phyloP scores from a whole-genome alignment of 495 filamentous ascomycete genomes.

The Tuber umbilicatum region DNA sequence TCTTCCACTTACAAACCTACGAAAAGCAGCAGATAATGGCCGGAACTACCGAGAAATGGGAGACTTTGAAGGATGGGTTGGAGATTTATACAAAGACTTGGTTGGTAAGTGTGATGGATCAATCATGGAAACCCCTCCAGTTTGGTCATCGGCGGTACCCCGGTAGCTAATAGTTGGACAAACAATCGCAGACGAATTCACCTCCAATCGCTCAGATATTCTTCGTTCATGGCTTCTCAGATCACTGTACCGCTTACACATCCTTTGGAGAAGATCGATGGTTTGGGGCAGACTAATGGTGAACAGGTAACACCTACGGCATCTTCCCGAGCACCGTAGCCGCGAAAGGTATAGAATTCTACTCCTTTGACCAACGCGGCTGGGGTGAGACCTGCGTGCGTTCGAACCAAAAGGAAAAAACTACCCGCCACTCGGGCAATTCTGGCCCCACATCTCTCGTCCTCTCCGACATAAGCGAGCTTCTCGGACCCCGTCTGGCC shows the following conservation, averaged over 20 bases:
- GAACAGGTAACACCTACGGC: constrained; percentile 57
- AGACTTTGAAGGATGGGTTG: constrained; percentile 47
- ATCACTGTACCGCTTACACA: constrained; percentile 52
- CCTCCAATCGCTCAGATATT: constrained; percentile 60
- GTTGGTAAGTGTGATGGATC: constrained; percentile 54
- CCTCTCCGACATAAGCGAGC: constrained; percentile 66
- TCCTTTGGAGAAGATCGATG: constrained; percentile 8
- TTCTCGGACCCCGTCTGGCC: constrained; percentile 50
- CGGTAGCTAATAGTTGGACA: constrained; percentile 18
- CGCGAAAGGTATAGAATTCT: constrained; percentile 62
- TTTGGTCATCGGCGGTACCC: background rate
- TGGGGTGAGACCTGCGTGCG: constrained; percentile 47
- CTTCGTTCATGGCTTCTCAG: constrained; percentile 81
- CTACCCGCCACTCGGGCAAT: constrained; percentile 52
- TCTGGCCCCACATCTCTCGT: constrained; percentile 66
- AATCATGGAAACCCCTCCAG: background rate
- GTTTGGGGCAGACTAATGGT: constrained; percentile 1
- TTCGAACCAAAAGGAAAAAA: constrained; percentile 44
- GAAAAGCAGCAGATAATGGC: background rate
- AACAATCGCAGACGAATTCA: constrained; percentile 46
- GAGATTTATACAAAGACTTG: constrained; percentile 78
- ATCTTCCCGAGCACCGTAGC: constrained; percentile 63
- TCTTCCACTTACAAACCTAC: background rate
- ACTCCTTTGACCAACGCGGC: constrained; percentile 72
- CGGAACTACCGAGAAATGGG: constrained; percentile 4